Evolutionary conservation across 495 filamentous ascomycete species (phyloP).

Genomic region (Pseudomonodictys pantanalensis): DNA sequence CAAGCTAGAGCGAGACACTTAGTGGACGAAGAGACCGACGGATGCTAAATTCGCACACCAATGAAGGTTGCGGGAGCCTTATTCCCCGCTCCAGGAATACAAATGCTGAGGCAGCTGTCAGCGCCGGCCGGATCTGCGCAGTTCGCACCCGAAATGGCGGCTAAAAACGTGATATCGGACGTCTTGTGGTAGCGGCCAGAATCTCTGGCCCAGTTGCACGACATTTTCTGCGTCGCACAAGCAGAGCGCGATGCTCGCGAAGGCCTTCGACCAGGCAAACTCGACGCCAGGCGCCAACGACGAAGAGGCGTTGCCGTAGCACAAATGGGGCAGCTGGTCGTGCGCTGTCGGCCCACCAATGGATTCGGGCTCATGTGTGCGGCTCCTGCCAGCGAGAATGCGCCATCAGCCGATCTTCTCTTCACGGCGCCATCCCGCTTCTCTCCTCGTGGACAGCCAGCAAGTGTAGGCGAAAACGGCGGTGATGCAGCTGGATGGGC

Average conservation of each 20-base stretch:
- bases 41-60: slow-evolving; percentile 5
- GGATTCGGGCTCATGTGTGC: slow-evolving; percentile 2
- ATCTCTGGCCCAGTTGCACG: slow-evolving; percentile 1
- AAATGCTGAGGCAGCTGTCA: background rate
- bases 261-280: background rate
- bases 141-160: slow-evolving; percentile 14
- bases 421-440: background rate
- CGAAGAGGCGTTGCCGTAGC: background rate
- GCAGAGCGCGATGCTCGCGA: background rate
- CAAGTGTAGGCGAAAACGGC: background rate
- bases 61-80: slow-evolving; percentile 17
- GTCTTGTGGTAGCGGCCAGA: background rate
- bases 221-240: background rate
- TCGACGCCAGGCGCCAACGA: background rate
- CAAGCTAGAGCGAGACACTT: background rate
- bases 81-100: slow-evolving; percentile 12
- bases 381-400: slow-evolving; percentile 11
- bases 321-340: slow-evolving; percentile 17
- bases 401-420: slow-evolving; percentile 1
- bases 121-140: slow-evolving; percentile 16
- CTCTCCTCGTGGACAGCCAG: background rate
- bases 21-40: slow-evolving; percentile 7
- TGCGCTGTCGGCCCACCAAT: background rate
- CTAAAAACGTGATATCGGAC: slow-evolving; percentile 30
- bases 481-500: background rate